Base-by-base conservation (phyloP, 495 filamentous ascomycete genomes). In the Annulohypoxylon bovei region DNA sequence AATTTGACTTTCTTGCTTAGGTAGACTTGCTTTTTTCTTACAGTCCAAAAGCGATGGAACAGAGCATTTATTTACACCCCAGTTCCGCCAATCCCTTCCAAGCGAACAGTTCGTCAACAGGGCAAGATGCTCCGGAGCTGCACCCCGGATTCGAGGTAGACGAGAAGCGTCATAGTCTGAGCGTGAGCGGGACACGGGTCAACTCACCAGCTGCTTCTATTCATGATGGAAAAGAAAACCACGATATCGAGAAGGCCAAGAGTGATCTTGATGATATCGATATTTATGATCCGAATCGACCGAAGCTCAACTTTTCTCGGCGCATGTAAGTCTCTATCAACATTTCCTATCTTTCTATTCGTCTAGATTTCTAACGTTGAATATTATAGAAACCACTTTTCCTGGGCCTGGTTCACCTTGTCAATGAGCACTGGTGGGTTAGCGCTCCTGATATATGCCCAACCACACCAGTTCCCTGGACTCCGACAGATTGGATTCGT, bases 351-450 rank as follows among this genome's bases (percentile, higher is more conserved):
- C 16, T 16, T 22, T 7, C 5, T 2, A 2, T 33, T n/a, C 6
- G 1, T 0, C 4, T 28, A 47, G 20, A 28, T 33, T 25, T 28
- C 50, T 64, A 16, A 64, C 18, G 27, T 37, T 9, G 25, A 16
- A 20, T 37, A 8, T 30, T 12, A 20, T 44, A 69, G 66, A 64
- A 55, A 61, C 60, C 89, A 91, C 70, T 90, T 91, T 68, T 91
- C 89, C n/a, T 90, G 88, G 86, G 88, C 88, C 20, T 91, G 88
- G 87, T 92, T 88, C 71, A 89, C 87, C 23, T 72, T 87, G n/a
- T 58, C 74, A 9, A 91, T 91, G 88, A 88, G 87, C 44, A 89
- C 86, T 2, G 87, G 87, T n/a, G 89, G 88, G 5, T 73, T 92
- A 4, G 85, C 90, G 14, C 81, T 91, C 33, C 76, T 90, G 37